phyloP scores from a whole-genome alignment of 2,329 filamentous ascomycete species.

The Bipolaris oryzae region DNA sequence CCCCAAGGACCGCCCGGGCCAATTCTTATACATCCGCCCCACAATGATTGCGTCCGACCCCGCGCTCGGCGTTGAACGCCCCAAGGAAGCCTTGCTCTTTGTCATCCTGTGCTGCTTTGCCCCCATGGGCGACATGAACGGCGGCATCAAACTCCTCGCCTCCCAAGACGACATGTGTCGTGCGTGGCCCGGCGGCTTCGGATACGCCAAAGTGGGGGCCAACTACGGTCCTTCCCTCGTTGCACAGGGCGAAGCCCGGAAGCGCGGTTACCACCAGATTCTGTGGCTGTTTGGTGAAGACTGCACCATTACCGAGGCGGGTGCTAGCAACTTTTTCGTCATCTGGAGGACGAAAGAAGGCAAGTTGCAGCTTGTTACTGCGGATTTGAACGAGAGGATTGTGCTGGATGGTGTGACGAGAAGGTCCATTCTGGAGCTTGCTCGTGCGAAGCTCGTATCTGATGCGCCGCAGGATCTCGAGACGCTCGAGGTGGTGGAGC shows the following conservation, averaged over 20 bases:
- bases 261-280: conserved; percentile 81
- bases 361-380: conserved; percentile 75
- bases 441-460: conserved; percentile 63
- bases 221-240: conserved; percentile 89
- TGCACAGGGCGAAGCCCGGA: conserved; percentile 75
- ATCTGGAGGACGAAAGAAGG: conserved; percentile 73
- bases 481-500: conserved; percentile 74
- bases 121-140: conserved; percentile 47
- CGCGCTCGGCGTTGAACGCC: conserved; percentile 79
- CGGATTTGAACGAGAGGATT: conserved; percentile 79
- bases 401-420: conserved; percentile 91
- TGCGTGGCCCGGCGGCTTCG: conserved; percentile 92
- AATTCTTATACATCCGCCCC: conserved; percentile 83
- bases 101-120: conserved; percentile 66
- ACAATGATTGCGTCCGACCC: conserved; percentile 84
- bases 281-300: conserved; percentile 89
- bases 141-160: conserved; percentile 72
- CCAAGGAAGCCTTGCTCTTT: conserved; percentile 85
- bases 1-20: conserved; percentile 68
- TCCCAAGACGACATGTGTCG: conserved; percentile 81
- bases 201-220: conserved; percentile 88
- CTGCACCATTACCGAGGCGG: conserved; percentile 84
- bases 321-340: conserved; percentile 90
- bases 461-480: conserved; percentile 43
- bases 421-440: conserved; percentile 76